Base-by-base conservation (phyloP, 805 yeast genomes). In the Yamadazyma endophytica region DNA sequence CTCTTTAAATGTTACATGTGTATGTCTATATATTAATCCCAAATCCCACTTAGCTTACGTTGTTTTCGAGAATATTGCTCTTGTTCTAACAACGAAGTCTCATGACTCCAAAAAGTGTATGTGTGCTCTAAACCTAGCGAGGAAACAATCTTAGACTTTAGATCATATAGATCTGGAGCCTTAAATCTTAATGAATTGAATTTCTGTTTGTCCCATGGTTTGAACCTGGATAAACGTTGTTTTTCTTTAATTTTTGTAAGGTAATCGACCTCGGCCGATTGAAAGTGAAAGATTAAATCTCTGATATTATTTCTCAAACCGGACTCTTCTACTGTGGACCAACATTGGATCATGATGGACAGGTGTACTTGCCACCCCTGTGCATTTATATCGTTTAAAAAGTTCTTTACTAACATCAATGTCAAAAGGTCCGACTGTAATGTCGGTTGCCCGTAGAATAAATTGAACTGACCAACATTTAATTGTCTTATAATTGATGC, bases 301-400 rank as follows among this genome's bases (percentile, higher is more conserved):
- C 31, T 20, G 5, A 37, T 13, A 15, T 12, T 20, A 21, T 50
- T 47, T 34, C 54, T 39, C 5, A 48, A 22, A 5, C 45, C 36
- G 8, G 53, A 30, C 16, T 55, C 63, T 33, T 58, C 61, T 2
- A 49, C 36, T 9, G 53, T 44, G 2, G 61, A 52, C 64, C 64
- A 58, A 15, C 56, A 51, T 31, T 55, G 50, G 28, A 51, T 58
- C 14, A 50, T 31, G n/a, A n/a, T n/a, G n/a, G n/a, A n/a, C n/a
- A 8, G 49, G 38, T 4, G 49, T 40, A 21, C 9, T 26, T 13
- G 14, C 13, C 15, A 32, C 29, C 9, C 13, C 13, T 23, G 31
- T 4, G 13, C 27, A 9, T 42, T 26, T n/a, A 42, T 26, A 26
- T 29, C 39, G 21, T 29, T 39, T 6, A 51, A 35, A 13, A 53